Conservation (phyloP, 768 basidiomycete species). For the Boletales sp. region DNA sequence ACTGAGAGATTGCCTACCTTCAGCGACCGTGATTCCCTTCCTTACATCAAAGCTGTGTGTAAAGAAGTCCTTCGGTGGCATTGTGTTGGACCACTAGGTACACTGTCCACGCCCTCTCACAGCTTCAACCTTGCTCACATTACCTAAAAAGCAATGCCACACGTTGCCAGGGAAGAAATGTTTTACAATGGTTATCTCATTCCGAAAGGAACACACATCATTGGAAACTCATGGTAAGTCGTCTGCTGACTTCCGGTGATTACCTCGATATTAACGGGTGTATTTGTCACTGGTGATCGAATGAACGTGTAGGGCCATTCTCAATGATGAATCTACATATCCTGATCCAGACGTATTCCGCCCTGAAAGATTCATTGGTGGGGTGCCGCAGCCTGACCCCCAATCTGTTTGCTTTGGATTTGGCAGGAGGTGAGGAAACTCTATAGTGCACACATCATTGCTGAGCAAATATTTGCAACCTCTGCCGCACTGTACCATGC, state of each 20-base stretch:
- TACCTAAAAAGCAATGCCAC: slow-evolving; percentile 6
- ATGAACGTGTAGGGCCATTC: slow-evolving; percentile 42
- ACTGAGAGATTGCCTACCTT: slow-evolving; percentile 14
- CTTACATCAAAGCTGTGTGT: slow-evolving; percentile 23
- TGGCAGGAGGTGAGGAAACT: slow-evolving; percentile 23
- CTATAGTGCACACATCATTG: no score
- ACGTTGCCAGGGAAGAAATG: slow-evolving; percentile 20
- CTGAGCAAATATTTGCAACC: neutral
- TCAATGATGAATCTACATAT: slow-evolving; percentile 44
- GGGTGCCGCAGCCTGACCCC: slow-evolving; percentile 16
- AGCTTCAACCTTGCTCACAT: neutral
- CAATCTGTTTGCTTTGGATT: slow-evolving; percentile 23
- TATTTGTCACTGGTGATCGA: no score
- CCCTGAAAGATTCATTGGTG: slow-evolving; percentile 33
- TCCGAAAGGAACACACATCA: slow-evolving; percentile 21
- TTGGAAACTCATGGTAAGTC: slow-evolving; percentile 25
- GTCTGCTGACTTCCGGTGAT: no score
- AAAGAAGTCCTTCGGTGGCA: slow-evolving; percentile 29
- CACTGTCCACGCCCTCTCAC: no score
- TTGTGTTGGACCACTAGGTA: slow-evolving; percentile 12
- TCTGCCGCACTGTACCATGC: no score
- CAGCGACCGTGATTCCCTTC: slow-evolving; percentile 20
- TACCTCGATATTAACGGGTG: no score
- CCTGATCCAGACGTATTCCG: slow-evolving; percentile 30
- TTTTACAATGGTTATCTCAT: slow-evolving; percentile 11